Base-by-base conservation (phyloP, 176 grass and related monocot genomes). In the Cocos nucifera region DNA sequence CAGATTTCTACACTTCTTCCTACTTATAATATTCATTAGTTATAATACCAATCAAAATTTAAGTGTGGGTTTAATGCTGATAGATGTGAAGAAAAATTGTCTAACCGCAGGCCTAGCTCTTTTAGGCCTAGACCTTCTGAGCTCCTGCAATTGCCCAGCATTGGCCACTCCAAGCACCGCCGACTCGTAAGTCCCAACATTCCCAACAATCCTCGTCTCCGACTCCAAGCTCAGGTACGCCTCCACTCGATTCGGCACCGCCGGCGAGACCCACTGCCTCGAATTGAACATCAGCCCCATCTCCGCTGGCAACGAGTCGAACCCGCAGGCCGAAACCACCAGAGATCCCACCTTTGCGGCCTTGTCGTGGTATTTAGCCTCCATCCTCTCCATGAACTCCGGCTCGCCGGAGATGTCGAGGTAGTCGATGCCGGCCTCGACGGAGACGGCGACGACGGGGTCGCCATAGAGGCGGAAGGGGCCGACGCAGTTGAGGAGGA, bases 361-460 rank as follows among this genome's bases (percentile, higher is more conserved):
- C 57, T 50, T 32, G 2, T 82, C 69, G 74, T 90, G 86, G 80
- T 84, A 78, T 1, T 87, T 81, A 19, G 50, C 83, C 72, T 90
- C 80, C 39, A 87, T 58, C 70, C 86, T 54, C 80, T 87, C 91
- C 79, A 90, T 91, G 78, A 91, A 91, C 76, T 97, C 83, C 5
- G 84, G 92, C 87, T 97, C 87, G 23, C 83, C 83, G 27, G 75
- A 75, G 53, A 96, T 90, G 75, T 90, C 87, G 58, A 96, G 78
- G 75, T 85, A 96, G 69, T 96, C 78, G 20, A 75, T 64, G 10
- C 86, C 83, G 0, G 86, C 69, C 17, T 62, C 75, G 0, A 78
- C 75, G 69, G 80, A 90, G 14, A 86, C 86, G 3, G 69, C 80
- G 17, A 82, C 91, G 18, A 90, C 78, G 19, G 84, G 69, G 6